These are phyloP conservation scores for Silene latifolia DNA, from an alignment of 148 eudicot genomes.

Conservation along the genomic window DNA sequence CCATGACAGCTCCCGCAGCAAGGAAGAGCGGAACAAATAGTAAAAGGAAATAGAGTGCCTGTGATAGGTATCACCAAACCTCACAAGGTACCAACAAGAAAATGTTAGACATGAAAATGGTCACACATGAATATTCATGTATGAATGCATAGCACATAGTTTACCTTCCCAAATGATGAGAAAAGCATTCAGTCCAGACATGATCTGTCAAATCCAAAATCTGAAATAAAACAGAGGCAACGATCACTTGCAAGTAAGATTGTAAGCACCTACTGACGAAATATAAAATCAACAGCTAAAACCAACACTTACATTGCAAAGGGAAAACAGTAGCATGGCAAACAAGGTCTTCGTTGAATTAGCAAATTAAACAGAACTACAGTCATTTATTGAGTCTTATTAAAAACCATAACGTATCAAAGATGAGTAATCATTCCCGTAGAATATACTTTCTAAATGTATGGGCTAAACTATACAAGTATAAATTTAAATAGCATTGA, in stretches of 20 bases:
- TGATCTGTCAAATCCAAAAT: conserved; percentile 87
- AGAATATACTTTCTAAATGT: background rate
- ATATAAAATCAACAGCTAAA: background rate
- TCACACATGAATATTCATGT: background rate
- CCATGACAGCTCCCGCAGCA: background rate
- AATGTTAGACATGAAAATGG: background rate
- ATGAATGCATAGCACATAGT: conserved; percentile 2
- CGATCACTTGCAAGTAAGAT: conserved; percentile 1
- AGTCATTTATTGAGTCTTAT: background rate
- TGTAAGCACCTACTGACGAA: conserved; percentile 4
- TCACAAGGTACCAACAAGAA: background rate
- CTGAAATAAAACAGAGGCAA: conserved; percentile 37
- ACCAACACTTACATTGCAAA: background rate
- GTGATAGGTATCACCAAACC: background rate
- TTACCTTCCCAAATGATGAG: conserved; percentile 77
- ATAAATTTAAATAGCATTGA: background rate
- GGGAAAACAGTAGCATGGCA: background rate
- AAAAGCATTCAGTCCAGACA: conserved; percentile 96
- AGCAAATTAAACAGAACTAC: background rate
- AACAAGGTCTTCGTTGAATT: background rate
- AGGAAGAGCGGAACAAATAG: conserved; percentile 1
- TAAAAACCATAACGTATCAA: background rate
- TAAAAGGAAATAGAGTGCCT: background rate
- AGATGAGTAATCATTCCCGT: background rate
- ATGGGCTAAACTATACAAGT: background rate